Conservation (phyloP, 2,329 filamentous ascomycete species). For the Beauveria caledonica region DNA sequence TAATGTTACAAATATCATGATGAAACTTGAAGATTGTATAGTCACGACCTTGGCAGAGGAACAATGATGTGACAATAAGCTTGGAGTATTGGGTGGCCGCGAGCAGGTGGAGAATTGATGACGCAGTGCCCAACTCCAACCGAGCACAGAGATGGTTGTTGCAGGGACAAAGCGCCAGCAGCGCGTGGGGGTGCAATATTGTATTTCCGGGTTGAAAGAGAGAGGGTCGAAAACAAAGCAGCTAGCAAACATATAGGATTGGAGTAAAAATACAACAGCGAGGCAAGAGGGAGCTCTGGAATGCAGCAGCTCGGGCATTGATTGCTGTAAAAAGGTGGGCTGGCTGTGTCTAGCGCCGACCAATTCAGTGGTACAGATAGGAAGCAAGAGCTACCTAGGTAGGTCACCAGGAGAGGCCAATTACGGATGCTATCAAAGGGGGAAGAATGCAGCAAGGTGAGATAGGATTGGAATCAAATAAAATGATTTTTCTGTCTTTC, state of each 20-base stretch:
- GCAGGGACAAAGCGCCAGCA: not conserved
- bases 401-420: too few species aligned
- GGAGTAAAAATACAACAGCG: not conserved
- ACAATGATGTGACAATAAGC: not conserved
- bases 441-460: too few species aligned
- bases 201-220: not conserved
- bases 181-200: not conserved
- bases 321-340: not conserved
- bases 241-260: not conserved
- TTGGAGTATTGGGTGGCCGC: not conserved
- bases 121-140: slow-evolving; percentile 2
- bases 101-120: not conserved
- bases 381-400: not conserved
- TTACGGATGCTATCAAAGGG: too few species aligned
- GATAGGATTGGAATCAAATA: too few species aligned
- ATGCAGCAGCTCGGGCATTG: not conserved
- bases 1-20: slow-evolving; percentile 1
- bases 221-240: not conserved
- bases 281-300: not conserved
- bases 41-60: not conserved
- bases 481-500: too few species aligned
- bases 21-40: not conserved
- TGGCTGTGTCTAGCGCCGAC: not conserved
- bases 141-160: not conserved
- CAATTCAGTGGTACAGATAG: not conserved